Percentiles rank a stretch among this genome's conserved stretches.
These are phyloP conservation scores for Zarea fungicola DNA, from an alignment of 2,329 filamentous ascomycete genomes.

Conservation along the genomic window DNA sequence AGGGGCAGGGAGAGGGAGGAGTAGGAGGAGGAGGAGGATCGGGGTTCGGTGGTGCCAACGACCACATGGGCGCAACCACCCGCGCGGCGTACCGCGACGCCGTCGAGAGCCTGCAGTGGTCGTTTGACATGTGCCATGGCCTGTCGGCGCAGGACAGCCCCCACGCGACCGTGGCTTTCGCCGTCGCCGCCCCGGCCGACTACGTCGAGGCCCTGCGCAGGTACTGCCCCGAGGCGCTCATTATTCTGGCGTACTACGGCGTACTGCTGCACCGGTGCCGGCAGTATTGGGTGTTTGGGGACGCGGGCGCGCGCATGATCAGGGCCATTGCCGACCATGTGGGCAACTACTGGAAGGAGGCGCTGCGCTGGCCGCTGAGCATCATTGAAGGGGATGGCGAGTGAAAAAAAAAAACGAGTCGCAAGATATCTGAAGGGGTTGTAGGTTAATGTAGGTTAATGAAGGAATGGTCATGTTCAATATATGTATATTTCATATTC, in stretches of 20 bases:
- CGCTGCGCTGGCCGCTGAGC: slow-evolving; percentile 30
- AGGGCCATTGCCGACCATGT: slow-evolving; percentile 27
- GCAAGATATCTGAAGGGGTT: too few relatives aligned
- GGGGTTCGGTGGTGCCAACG: too few relatives aligned
- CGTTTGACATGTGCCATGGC: slow-evolving; percentile 27
- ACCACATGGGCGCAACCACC: slow-evolving; percentile 23
- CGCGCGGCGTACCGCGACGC: slow-evolving; percentile 27
- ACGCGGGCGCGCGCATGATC: slow-evolving; percentile 27
- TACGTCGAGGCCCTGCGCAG: slow-evolving; percentile 32
- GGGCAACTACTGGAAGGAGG: slow-evolving; percentile 29
- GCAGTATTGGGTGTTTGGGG: slow-evolving; percentile 34
- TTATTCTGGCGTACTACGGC: slow-evolving; percentile 46
- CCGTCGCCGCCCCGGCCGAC: slow-evolving; percentile 26
- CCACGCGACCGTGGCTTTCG: slow-evolving; percentile 30
- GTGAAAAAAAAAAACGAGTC: too few relatives aligned
- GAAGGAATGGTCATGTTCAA: not conserved
- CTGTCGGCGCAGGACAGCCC: slow-evolving; percentile 20
- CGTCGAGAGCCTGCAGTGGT: slow-evolving; percentile 27
- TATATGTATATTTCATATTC: not conserved
- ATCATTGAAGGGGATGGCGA: too few relatives aligned
- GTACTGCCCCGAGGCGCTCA: slow-evolving; percentile 36
- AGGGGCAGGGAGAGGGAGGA: too few relatives aligned
- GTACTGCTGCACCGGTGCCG: slow-evolving; percentile 40
- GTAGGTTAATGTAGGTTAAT: too few relatives aligned
- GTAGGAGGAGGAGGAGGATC: too few relatives aligned